phyloP scores from a whole-genome alignment of 148 eudicot genomes.

The Rhododendron molle region DNA sequence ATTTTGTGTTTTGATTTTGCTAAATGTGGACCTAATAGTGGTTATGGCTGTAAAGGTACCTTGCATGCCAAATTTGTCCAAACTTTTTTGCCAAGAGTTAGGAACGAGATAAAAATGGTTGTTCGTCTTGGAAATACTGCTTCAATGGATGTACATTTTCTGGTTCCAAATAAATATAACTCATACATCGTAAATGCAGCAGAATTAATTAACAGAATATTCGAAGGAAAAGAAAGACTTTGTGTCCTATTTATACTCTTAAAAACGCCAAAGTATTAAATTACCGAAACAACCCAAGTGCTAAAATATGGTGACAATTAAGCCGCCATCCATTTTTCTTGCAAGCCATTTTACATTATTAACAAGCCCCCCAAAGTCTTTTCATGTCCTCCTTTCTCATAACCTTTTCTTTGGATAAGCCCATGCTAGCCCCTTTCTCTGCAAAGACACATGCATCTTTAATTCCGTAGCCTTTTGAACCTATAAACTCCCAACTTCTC shows the following conservation, averaged over 20 bases:
- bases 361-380: background rate
- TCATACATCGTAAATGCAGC: background rate
- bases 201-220: background rate
- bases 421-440: background rate
- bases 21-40: background rate
- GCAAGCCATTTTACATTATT: background rate
- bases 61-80: background rate
- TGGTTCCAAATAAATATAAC: background rate
- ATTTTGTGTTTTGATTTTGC: slow-evolving; percentile 2
- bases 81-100: background rate
- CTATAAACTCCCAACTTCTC: background rate
- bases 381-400: background rate
- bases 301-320: background rate
- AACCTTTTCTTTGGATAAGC: background rate
- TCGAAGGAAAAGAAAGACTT: background rate
- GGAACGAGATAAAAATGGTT: background rate
- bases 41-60: background rate
- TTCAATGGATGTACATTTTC: background rate
- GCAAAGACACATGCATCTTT: background rate
- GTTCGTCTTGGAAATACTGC: background rate
- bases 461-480: background rate
- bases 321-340: background rate
- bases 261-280: background rate
- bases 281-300: background rate
- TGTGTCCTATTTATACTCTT: background rate